Base-by-base conservation (phyloP, 2,329 filamentous ascomycete genomes). In the Bipolaris oryzae region DNA sequence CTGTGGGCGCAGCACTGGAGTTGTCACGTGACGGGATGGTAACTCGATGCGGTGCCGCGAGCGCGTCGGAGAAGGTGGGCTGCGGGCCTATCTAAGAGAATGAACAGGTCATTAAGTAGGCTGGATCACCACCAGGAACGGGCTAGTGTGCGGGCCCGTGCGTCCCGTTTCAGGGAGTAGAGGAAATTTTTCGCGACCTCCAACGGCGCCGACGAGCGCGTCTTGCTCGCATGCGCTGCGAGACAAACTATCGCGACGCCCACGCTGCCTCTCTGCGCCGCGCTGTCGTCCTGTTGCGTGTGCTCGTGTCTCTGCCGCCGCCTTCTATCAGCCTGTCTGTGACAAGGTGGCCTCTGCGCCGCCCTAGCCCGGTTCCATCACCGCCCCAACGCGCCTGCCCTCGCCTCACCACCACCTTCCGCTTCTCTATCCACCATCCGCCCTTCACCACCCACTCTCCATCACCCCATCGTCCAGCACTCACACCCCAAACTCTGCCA, bases 41-140 rank as follows among this genome's bases (percentile, higher is more conserved):
- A 62, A 63, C 60, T 61, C 63, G 61, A 62, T 57, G 64, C 58
- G 64, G 63, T 66, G 63, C 62, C 63, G 66, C 65, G 55, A 58
- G 67, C 62, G 62, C 62, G 55, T 69, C 65, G 69, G 64, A 68
- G 64, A 62, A 57, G 61, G 67, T 69, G 69, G 68, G 64, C 68
- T 67, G 64, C 63, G 64, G 64, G 62, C 66, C 61, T 71, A 69
- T 70, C 64, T 63, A 61, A 60, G 57, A 60, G 57, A 60, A 60
- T 60, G 49, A 60, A 60, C 57, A 60, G 55, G 55, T 60, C 57
- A 60, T 60, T 60, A 60, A 60, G 57, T 60, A 60, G 53, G 57
- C 57, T 60, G 57, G 53, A 57, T 57, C 57, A 47, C 45, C 49
- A 49, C 63, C 60, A 56, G 52, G 58, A 63, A 58, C 44, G 62